These are phyloP conservation scores for Pythium phragmitis DNA, from an alignment of 352 stramenopile species.

Conservation along the genomic window DNA sequence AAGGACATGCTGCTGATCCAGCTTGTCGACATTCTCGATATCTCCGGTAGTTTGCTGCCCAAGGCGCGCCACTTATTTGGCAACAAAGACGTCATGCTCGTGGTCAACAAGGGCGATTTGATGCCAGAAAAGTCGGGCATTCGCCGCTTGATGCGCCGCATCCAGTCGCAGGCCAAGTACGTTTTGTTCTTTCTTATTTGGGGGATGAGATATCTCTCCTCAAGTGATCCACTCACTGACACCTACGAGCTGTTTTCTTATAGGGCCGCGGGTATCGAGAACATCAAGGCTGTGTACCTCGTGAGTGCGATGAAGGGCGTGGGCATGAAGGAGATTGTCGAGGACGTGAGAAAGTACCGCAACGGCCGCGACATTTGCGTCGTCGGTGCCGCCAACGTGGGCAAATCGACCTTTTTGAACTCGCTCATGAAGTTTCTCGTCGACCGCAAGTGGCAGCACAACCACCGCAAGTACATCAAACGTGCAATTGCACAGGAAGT, in stretches of 20 bases:
- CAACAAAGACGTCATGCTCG: slow-evolving; percentile 88
- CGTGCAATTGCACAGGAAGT: slow-evolving; percentile 37
- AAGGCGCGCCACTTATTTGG: slow-evolving; percentile 86
- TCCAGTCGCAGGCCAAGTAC: slow-evolving; percentile 75
- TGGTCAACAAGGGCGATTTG: slow-evolving; percentile 91
- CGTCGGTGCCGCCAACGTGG: slow-evolving; percentile 90
- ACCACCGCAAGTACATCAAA: slow-evolving; percentile 87
- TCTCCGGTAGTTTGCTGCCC: slow-evolving; percentile 84
- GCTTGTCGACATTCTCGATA: slow-evolving; percentile 92
- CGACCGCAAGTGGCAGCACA: slow-evolving; percentile 83
- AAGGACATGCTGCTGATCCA: slow-evolving; percentile 91
- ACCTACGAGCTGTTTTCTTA: background rate
- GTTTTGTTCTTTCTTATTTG: slow-evolving; percentile 1
- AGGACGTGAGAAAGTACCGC: slow-evolving; percentile 72
- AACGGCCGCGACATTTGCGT: slow-evolving; percentile 89
- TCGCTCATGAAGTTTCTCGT: slow-evolving; percentile 82
- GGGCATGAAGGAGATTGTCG: slow-evolving; percentile 86
- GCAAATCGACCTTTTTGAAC: slow-evolving; percentile 93
- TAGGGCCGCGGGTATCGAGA: slow-evolving; percentile 64
- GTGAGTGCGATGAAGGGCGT: slow-evolving; percentile 85
- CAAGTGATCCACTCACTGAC: background rate
- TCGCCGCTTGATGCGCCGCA: slow-evolving; percentile 75
- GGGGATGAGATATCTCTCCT: too few species aligned
- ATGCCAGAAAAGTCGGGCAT: slow-evolving; percentile 84
- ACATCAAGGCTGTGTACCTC: slow-evolving; percentile 76